A percentile compares a stretch with the other conserved stretches of the same genome.
phyloP scores from a whole-genome alignment of 768 basidiomycete species.

The Boletus vinaceobasis region DNA sequence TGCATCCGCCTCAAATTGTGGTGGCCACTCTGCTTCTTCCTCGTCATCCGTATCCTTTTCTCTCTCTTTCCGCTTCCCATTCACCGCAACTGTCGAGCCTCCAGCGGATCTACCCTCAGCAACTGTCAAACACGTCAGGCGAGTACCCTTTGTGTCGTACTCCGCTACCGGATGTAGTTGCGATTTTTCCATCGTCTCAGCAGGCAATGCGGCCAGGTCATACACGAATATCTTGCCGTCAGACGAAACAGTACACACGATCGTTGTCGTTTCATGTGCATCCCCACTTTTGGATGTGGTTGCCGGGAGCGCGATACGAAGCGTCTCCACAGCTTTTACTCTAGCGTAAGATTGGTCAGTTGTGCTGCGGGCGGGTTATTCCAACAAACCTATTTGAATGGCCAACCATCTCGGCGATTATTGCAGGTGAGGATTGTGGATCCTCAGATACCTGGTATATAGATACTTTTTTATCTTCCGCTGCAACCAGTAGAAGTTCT shows the following conservation, averaged over 20 bases:
- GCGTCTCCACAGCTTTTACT: slow-evolving; percentile 75
- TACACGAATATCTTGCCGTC: slow-evolving; percentile 84
- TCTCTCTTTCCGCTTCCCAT: slow-evolving; percentile 37
- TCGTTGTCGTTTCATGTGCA: slow-evolving; percentile 46
- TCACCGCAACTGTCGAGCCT: slow-evolving; percentile 11
- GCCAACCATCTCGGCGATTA: slow-evolving; percentile 74
- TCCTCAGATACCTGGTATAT: slow-evolving; percentile 63
- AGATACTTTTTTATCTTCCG: slow-evolving; percentile 86
- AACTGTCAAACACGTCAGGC: slow-evolving; percentile 71
- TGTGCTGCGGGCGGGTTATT: background rate
- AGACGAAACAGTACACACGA: slow-evolving; percentile 79
- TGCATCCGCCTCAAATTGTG: slow-evolving; percentile 7
- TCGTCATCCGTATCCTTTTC: slow-evolving; percentile 31
- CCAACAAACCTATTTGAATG: slow-evolving; percentile 74
- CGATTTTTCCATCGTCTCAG: slow-evolving; percentile 15
- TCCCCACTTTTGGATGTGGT: slow-evolving; percentile 10
- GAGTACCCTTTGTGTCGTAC: slow-evolving; percentile 84
- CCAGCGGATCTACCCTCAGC: slow-evolving; percentile 46
- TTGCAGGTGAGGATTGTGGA: slow-evolving; percentile 41
- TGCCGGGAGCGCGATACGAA: slow-evolving; percentile 55
- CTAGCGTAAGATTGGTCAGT: slow-evolving; percentile 36
- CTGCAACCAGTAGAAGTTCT: slow-evolving; percentile 77
- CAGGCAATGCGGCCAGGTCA: slow-evolving; percentile 56
- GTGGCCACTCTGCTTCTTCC: slow-evolving; percentile 32
- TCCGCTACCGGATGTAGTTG: slow-evolving; percentile 54